Conservation (phyloP, 2,329 filamentous ascomycete species). For the Aspergillus quadrilineatus region DNA sequence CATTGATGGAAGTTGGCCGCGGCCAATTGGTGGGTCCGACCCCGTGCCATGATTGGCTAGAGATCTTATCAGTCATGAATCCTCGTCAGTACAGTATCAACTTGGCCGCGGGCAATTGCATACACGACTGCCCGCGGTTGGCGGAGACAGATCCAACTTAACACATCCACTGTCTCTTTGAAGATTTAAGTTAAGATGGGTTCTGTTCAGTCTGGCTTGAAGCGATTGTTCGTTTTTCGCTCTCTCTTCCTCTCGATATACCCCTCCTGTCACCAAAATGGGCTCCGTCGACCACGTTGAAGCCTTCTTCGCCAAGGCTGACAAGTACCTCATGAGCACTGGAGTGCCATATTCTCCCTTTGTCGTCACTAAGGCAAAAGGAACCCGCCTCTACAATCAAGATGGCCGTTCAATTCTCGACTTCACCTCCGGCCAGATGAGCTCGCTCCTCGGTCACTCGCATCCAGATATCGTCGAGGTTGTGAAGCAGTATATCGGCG, state of each 20-base stretch:
- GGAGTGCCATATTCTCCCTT: conserved; percentile 41
- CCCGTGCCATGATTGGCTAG: background rate
- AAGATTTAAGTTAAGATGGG: background rate
- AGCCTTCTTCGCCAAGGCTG: conserved; percentile 37
- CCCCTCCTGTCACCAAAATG: background rate
- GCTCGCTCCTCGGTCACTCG: conserved; percentile 58
- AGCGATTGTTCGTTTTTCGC: background rate
- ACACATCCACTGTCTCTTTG: background rate
- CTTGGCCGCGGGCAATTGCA: background rate
- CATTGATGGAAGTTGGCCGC: background rate
- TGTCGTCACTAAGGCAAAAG: conserved; percentile 48
- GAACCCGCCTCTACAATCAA: conserved; percentile 49
- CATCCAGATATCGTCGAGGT: conserved; percentile 59
- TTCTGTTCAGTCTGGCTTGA: background rate
- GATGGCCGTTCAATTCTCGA: conserved; percentile 52
- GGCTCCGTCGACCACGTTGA: background rate
- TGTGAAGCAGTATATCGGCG: conserved; percentile 49
- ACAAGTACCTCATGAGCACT: conserved; percentile 46
- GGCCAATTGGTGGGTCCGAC: background rate
- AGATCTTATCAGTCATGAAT: background rate
- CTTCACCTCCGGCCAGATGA: conserved; percentile 63
- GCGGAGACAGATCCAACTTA: background rate
- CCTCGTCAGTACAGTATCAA: background rate
- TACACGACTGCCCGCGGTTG: background rate
- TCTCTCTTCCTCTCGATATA: no score